Percentiles rank a stretch among this genome's conserved stretches.
These are phyloP conservation scores for Paramarasmius palmivorus DNA, from an alignment of 1,284 basidiomycete species.

Conservation along the genomic window DNA sequence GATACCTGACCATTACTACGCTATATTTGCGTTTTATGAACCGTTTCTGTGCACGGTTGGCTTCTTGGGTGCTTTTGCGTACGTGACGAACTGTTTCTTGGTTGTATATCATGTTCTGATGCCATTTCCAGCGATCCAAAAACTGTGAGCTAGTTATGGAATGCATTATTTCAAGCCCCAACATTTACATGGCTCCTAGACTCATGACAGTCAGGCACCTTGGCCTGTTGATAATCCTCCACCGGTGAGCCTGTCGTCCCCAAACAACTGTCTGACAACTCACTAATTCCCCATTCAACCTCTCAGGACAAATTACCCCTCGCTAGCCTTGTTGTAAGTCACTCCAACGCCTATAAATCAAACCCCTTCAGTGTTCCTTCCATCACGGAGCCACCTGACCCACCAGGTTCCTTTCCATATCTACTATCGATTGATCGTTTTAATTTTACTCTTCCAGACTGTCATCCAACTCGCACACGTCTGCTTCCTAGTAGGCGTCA, in stretches of 20 bases:
- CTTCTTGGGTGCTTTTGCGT: constrained; percentile 60
- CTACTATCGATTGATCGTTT: neutral
- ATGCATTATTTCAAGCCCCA: constrained; percentile 11
- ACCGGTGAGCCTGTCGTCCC: constrained; percentile 25
- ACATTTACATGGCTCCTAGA: constrained; percentile 35
- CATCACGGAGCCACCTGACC: no score
- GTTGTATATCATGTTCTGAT: constrained; percentile 14
- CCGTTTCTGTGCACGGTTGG: constrained; percentile 65
- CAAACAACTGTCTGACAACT: neutral
- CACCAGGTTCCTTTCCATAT: no score
- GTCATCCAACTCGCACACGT: constrained; percentile 72
- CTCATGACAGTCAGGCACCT: constrained; percentile 72
- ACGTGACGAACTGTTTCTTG: constrained; percentile 21
- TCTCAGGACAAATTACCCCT: constrained; percentile 41
- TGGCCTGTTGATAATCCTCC: constrained; percentile 56
- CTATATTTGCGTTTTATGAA: constrained; percentile 72
- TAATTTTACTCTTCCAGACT: constrained; percentile 7
- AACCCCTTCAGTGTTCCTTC: neutral
- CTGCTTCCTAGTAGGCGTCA: constrained; percentile 67
- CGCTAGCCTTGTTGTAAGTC: constrained; percentile 53
- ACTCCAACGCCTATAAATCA: neutral
- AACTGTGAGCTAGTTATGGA: constrained; percentile 40
- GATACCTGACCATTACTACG: constrained; percentile 70
- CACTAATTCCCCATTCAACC: neutral
- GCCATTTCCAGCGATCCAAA: constrained; percentile 54